phyloP scores from a whole-genome alignment of 495 filamentous ascomycete genomes.

The Hypoxylon subgilvum region DNA sequence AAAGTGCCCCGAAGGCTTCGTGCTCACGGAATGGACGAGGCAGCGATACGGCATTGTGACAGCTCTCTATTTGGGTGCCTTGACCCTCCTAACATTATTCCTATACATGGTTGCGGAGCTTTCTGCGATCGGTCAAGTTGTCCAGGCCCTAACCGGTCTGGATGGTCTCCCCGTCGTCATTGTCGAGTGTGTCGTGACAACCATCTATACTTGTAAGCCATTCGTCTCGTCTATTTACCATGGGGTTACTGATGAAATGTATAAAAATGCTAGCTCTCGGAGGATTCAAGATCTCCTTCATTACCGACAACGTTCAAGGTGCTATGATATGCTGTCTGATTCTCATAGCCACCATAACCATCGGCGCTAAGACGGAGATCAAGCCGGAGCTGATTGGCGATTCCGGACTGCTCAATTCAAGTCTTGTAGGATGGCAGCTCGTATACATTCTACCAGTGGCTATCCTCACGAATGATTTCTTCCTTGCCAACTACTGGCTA shows the following conservation, averaged over 20 bases:
- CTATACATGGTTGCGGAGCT: conserved; percentile 83
- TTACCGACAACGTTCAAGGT: conserved; percentile 80
- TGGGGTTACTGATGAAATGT: neutral
- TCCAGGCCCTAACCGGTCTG: conserved; percentile 72
- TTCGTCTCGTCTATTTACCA: neutral
- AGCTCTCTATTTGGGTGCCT: conserved; percentile 69
- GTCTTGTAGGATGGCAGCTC: conserved; percentile 75
- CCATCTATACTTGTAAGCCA: conserved; percentile 74
- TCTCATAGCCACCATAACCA: conserved; percentile 71
- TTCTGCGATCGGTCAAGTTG: conserved; percentile 74
- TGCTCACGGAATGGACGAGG: conserved; percentile 79
- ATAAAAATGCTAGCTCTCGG: conserved; percentile 59
- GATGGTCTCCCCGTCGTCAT: conserved; percentile 75
- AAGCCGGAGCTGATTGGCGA: conserved; percentile 66
- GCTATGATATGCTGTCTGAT: conserved; percentile 72
- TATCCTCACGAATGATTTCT: conserved; percentile 78
- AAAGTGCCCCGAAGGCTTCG: conserved; percentile 78
- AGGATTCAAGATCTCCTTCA: conserved; percentile 77
- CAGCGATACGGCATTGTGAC: conserved; percentile 71
- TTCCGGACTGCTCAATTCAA: conserved; percentile 65
- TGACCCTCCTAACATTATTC: conserved; percentile 78
- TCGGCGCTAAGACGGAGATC: conserved; percentile 72
- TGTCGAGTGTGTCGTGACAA: conserved; percentile 72
- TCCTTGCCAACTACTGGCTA: conserved; percentile 79
- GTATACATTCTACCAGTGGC: conserved; percentile 78